Evolutionary conservation across 371 early-diverging fungal genomes (phyloP), one percentile per base, ranked within the genome.

Genomic region (Lichtheimia corymbifera): DNA sequence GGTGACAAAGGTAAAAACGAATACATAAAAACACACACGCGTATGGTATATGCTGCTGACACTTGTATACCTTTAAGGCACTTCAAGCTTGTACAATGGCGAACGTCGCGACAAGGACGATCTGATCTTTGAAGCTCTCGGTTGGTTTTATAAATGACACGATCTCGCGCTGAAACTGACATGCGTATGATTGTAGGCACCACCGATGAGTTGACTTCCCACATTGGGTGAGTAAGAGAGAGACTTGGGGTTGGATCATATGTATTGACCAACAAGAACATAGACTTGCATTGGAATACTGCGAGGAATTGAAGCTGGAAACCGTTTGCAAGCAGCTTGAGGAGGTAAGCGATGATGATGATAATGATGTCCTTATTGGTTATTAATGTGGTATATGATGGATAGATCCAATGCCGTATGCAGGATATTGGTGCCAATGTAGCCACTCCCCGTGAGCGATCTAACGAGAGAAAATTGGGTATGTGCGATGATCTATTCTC

Each of bases 351-450:
- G 25, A 14, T 47, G 50, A 18, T 50, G 11, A 4, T 28, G n/a
- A 24, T 40, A 3, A 4, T 28, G n/a, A 24, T n/a, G 22, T 14
- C 17, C 12, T 41, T 22, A 13, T 40, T 2, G 43, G 15, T 43
- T 3, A 14, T 20, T 43, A n/a, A 40, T 20, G 6, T 25, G 18
- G 15, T 22, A 11, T 1, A 47, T 47, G 47, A 17, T 12, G 24
- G 1, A 20, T 55, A 93, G 88, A 87, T 97, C 50, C 96, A 97
- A 82, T 93, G 95, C 66, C 78, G 88, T 20, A 67, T 97, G 51
- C 95, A 94, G 70, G 96, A 97, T 65, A 80, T 94, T 20, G 93
- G 93, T 1, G 88, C 94, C 25, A 94, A 94, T 72, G 82, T 96
- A 50, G 97, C 97, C 9, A 97, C 97, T 12, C 97, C 97, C 45